Base-by-base conservation (phyloP, 1,139 yeast species). In the Nakaseomyces uthaithaninus region DNA sequence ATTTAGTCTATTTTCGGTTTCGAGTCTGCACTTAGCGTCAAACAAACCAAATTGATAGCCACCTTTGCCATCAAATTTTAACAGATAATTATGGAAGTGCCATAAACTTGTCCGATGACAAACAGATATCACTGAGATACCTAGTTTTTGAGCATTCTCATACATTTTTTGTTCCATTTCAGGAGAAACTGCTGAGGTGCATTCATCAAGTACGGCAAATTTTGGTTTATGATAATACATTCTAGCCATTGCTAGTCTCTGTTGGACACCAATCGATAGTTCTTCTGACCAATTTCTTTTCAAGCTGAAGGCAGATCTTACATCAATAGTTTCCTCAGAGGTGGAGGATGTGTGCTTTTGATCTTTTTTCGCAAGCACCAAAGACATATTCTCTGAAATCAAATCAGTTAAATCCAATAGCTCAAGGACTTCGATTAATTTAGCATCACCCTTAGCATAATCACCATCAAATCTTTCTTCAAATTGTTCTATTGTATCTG, bases 201-300 rank as follows among this genome's bases (percentile, higher is more conserved):
- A 89, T 64, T 89, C 96, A 64, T 89, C 97, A 49, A 89, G 68
- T 22, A 89, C 95, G 0, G 96, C 96, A 68, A 86, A 89, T 62
- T 78, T 81, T 2, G 97, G 97, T 54, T 73, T 74, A 60, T 89
- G 96, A 57, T 87, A 89, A 57, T 83, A 89, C 60, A 89, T 69
- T 53, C 96, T 73, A 2, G 94, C 95, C 86, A 89, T 82, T 12
- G 96, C 96, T 52, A 89, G 72, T 53, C 95, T 70, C 60, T 89
- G 96, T 61, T 89, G 96, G 17, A 91, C 94, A 30, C 97, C 96
- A 49, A 81, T 79, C 1, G 94, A 81, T 47, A 89, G 68, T 51
- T 87, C 87, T 53, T 86, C 95, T 11, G 81, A 72, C 96, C 97
- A 89, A 59, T 84, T 86, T 50, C 87, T 74, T 31, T 71, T 71